Percentiles rank a stretch among this genome's conserved stretches.
Evolutionary conservation across 352 stramenopile species (phyloP).

Genomic region (Pythium dissimile): DNA sequence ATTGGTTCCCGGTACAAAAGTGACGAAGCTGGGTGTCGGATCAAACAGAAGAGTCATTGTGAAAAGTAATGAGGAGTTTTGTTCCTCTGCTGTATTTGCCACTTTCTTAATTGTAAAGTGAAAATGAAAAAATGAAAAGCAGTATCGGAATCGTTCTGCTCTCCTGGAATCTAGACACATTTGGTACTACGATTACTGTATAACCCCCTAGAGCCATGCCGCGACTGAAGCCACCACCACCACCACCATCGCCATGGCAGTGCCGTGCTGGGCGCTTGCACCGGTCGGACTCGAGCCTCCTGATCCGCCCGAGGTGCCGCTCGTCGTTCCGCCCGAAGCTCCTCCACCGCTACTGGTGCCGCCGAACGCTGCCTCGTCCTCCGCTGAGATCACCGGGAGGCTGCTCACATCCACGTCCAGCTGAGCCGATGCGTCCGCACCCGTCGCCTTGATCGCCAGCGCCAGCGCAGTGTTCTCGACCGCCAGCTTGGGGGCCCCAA

Average conservation of each 20-base stretch:
- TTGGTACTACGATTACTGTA: no score
- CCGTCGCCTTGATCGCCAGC: conserved; percentile 25
- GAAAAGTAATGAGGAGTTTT: no score
- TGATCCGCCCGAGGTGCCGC: neutral
- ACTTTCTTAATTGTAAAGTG: no score
- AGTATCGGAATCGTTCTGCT: no score
- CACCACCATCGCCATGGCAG: neutral
- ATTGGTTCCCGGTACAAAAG: no score
- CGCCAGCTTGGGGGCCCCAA: conserved; percentile 32
- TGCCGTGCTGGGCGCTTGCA: neutral
- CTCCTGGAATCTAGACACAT: no score
- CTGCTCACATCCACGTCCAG: conserved; percentile 45
- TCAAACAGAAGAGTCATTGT: no score
- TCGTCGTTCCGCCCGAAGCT: neutral
- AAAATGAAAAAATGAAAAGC: no score
- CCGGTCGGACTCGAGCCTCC: neutral
- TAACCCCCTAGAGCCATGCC: neutral
- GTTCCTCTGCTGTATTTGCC: no score
- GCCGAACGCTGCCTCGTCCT: conserved; percentile 38
- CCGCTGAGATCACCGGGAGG: conserved; percentile 42
- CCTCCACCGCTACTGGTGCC: neutral
- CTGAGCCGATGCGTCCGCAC: conserved; percentile 32
- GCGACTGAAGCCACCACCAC: neutral
- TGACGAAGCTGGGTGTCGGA: no score
- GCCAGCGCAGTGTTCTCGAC: conserved; percentile 53